These are phyloP conservation scores for Cladophialophora immunda DNA, from an alignment of 2,329 filamentous ascomycete genomes.

Conservation along the genomic window DNA sequence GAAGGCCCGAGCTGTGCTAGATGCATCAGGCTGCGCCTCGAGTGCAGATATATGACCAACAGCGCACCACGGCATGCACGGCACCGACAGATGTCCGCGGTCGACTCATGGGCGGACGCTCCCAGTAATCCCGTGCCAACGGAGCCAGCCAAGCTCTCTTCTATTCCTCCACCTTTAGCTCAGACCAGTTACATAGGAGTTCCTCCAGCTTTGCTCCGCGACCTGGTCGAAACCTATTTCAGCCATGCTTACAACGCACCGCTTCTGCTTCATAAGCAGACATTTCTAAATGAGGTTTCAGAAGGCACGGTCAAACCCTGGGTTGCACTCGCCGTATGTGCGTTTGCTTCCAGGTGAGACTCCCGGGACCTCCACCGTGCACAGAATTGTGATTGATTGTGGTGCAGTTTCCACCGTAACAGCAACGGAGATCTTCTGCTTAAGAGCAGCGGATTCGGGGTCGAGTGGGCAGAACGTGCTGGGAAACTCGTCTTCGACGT, in stretches of 20 bases:
- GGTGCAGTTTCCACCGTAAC: no score
- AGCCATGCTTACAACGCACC: slow-evolving; percentile 15
- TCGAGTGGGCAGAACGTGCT: slow-evolving; percentile 3
- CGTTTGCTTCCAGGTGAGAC: slow-evolving; percentile 10
- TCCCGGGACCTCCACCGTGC: no score
- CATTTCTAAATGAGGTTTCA: background rate
- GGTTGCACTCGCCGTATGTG: slow-evolving; percentile 12
- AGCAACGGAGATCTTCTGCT: background rate
- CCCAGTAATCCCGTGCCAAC: no score
- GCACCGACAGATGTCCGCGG: background rate
- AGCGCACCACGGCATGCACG: no score
- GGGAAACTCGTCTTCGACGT: background rate
- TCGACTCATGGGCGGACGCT: no score
- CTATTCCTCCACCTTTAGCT: background rate
- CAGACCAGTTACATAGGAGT: slow-evolving; percentile 5
- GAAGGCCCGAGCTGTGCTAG: slow-evolving; percentile 1
- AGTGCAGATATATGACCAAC: background rate
- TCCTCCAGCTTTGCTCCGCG: background rate
- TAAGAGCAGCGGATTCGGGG: background rate
- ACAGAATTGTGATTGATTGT: no score
- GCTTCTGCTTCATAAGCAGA: slow-evolving; percentile 2
- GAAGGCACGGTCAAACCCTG: background rate
- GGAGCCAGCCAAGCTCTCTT: background rate
- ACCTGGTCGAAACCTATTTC: slow-evolving; percentile 14
- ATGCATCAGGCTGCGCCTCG: background rate